Evolutionary conservation across 495 filamentous ascomycete genomes (phyloP), one percentile per base, ranked within the genome.

Genomic region (Acidiella bohemica): DNA sequence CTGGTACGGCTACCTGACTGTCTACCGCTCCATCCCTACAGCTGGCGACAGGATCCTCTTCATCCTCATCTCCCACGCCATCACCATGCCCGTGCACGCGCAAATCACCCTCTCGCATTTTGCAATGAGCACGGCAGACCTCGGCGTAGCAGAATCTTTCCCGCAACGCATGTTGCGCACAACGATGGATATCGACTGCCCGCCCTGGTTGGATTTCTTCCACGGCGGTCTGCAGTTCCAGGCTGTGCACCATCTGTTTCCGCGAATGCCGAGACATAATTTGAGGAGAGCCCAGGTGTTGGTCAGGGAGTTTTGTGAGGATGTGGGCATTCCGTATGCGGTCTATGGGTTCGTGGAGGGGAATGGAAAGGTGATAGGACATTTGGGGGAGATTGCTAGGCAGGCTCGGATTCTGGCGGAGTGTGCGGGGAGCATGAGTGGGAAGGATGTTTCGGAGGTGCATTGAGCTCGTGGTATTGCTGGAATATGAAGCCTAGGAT

Each of bases 51-150:
- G 86, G 3, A 60, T 92, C 36, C 52, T 70, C 30, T 96, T 81
- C 59, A 59, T 97, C 36, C 59, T 95, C 61, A 67, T 96, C 55
- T 87, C 82, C 56, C 88, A 97, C 53, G 73, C 82, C 56, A 72
- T 92, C 25, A 81, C 88, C 7, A 80, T 79, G 59, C 85, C 86
- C 11, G 64, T 96, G 17, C 90, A 97, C 55, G 77, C 88, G 25
- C 90, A 96, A 62, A 95, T 97, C 57, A 95, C 90, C 7, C 76
- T 96, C 20, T 88, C 81, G 8, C 90, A 97, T 61, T 97, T 94
- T 58, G 84, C 86, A 42, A 97, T 96, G 90, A 85, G 78, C 47
- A 96, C 90, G 1, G 73, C 84, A 6, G 90, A 96, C 51, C 65
- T 94, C 21, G 36, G 36, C 1, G 68, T 78, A 3, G 65, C 76